Conservation (phyloP, 495 filamentous ascomycete species). For the Lasiosphaeris hirsuta region DNA sequence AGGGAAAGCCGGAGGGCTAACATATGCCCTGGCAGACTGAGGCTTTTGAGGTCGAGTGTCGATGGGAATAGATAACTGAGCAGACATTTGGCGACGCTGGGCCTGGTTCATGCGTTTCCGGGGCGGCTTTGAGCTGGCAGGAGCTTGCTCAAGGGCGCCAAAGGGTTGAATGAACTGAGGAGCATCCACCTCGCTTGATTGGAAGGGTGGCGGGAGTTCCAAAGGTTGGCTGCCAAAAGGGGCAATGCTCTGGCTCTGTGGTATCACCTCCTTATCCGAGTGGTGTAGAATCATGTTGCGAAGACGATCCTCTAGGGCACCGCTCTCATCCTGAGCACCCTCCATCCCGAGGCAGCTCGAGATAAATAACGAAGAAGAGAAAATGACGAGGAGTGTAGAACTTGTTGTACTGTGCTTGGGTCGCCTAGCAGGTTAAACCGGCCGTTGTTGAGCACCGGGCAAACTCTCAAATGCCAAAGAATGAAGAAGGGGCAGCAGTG, state of each 20-base stretch:
- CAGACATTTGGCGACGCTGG: slow-evolving; percentile 52
- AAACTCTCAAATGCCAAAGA: no score
- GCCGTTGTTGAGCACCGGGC: no score
- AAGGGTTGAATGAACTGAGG: background rate
- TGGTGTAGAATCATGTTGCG: slow-evolving; percentile 41
- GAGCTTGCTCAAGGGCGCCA: background rate
- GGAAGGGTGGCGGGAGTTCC: background rate
- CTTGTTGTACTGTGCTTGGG: no score
- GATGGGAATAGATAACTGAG: slow-evolving; percentile 49
- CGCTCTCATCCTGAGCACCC: slow-evolving; percentile 13
- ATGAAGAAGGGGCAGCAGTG: no score
- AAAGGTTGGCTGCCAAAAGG: background rate
- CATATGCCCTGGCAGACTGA: slow-evolving; percentile 12
- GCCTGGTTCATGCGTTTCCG: slow-evolving; percentile 54
- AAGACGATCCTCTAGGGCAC: slow-evolving; percentile 40
- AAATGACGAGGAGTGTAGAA: no score
- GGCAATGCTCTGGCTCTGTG: background rate
- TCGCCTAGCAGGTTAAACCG: no score
- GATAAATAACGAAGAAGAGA: background rate
- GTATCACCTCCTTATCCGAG: slow-evolving; percentile 13
- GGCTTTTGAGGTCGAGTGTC: slow-evolving; percentile 35
- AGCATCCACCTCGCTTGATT: background rate
- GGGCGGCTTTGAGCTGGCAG: slow-evolving; percentile 8
- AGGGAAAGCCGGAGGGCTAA: slow-evolving; percentile 20
- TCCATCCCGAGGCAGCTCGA: slow-evolving; percentile 23